Evolutionary conservation across 169 alveolate species (phyloP).

Genomic region (Cryptosporidium tyzzeri): DNA sequence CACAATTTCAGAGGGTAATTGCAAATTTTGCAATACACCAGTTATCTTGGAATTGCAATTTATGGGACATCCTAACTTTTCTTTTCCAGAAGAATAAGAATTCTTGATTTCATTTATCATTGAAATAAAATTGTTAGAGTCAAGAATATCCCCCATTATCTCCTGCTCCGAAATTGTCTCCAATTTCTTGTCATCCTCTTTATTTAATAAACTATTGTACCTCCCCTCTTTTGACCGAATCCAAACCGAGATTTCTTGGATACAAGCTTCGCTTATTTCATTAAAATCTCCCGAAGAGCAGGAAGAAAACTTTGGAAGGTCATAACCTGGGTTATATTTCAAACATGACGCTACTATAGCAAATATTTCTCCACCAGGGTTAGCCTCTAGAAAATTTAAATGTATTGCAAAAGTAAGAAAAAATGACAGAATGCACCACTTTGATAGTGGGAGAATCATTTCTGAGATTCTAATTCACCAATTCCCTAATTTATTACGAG

Average conservation of each 20-base stretch:
- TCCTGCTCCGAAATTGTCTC: background rate
- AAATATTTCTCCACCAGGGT: background rate
- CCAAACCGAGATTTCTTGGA: conserved; percentile 9
- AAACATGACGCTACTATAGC: conserved; percentile 25
- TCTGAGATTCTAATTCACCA: conserved; percentile 1
- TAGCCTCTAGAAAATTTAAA: conserved; percentile 20
- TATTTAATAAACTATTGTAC: background rate
- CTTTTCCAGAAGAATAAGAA: background rate
- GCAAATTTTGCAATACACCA: background rate
- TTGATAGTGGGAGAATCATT: background rate
- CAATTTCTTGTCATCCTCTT: background rate
- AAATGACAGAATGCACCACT: conserved; percentile 31
- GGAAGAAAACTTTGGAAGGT: conserved; percentile 3
- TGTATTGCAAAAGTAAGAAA: conserved; percentile 4
- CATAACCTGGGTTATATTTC: conserved; percentile 21
- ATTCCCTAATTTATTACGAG: background rate
- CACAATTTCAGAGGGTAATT: background rate
- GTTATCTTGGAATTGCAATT: conserved; percentile 4
- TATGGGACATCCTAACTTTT: background rate
- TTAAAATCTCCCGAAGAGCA: background rate
- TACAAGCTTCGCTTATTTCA: background rate
- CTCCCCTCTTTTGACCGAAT: background rate
- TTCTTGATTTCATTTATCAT: background rate
- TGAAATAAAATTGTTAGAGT: background rate
- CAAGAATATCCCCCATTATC: conserved; percentile 13